Conservation (phyloP, 345 rosid genomes). For the Conringia planisiliqua region DNA sequence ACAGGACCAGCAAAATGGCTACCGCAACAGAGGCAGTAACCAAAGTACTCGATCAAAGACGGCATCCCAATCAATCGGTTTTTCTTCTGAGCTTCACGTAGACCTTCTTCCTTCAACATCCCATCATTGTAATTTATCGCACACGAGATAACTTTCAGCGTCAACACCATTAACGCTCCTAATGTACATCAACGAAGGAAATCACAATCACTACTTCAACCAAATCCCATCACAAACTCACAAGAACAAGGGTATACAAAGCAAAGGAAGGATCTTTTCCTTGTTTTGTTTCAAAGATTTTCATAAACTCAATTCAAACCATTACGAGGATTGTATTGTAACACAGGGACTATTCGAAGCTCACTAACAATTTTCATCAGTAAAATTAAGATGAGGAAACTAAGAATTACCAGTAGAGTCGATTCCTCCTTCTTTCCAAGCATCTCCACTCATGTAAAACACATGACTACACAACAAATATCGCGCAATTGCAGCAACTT, state of each 20-base stretch:
- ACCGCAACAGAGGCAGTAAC: conserved; percentile 95
- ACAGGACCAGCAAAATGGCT: conserved; percentile 99
- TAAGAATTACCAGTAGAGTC: conserved; percentile 83
- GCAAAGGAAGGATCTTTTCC: background rate
- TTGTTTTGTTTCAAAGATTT: background rate
- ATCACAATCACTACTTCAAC: background rate
- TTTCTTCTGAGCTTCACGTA: conserved; percentile 83
- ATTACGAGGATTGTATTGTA: background rate
- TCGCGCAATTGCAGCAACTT: background rate
- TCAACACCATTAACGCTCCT: conserved; percentile 97
- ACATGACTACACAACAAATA: conserved; percentile 65
- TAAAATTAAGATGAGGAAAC: background rate
- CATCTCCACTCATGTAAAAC: conserved; percentile 99
- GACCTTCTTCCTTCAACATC: conserved; percentile 73
- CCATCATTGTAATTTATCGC: conserved; percentile 87
- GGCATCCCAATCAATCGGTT: conserved; percentile 65
- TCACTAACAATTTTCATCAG: background rate
- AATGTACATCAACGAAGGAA: background rate
- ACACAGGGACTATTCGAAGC: background rate
- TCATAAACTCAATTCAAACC: background rate
- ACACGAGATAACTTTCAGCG: conserved; percentile 88
- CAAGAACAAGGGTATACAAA: background rate
- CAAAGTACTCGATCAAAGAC: conserved; percentile 77
- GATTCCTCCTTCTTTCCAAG: conserved; percentile 99
- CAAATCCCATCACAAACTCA: background rate